Evolutionary conservation across 768 basidiomycete genomes (phyloP).

Genomic region (Lepiota venenata): DNA sequence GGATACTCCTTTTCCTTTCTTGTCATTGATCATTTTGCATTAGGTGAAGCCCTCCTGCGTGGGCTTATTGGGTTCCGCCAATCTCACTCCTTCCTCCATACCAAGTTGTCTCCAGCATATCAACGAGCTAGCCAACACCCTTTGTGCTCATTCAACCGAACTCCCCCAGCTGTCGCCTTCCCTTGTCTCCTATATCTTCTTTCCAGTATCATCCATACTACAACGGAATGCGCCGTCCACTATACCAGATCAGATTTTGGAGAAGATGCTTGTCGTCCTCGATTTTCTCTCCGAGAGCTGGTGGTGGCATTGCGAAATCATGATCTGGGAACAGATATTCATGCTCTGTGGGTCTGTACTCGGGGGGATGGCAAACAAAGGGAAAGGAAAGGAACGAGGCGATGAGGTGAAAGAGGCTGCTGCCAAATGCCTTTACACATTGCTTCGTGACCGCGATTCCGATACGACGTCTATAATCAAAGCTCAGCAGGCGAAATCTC

Average conservation of each 20-base stretch:
- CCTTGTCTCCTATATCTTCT: conserved; percentile 80
- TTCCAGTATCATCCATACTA: conserved; percentile 83
- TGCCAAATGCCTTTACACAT: conserved; percentile 55
- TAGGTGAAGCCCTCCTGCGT: conserved; percentile 77
- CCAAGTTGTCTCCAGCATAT: conserved; percentile 49
- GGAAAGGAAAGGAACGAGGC: conserved; percentile 63
- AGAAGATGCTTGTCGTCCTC: conserved; percentile 64
- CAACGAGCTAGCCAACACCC: conserved; percentile 42
- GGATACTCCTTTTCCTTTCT: neutral
- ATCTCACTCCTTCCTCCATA: conserved; percentile 54
- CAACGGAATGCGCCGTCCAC: conserved; percentile 65
- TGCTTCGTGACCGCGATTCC: conserved; percentile 49
- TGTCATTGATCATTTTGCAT: conserved; percentile 1
- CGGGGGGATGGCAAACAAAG: conserved; percentile 62
- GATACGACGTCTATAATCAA: conserved; percentile 1
- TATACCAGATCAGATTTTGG: conserved; percentile 79
- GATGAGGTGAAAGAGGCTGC: conserved; percentile 85
- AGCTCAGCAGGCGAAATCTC: conserved; percentile 32
- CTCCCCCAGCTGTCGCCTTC: conserved; percentile 42
- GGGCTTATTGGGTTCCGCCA: conserved; percentile 69
- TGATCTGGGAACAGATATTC: conserved; percentile 84
- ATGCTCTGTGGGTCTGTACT: conserved; percentile 67
- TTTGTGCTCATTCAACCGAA: conserved; percentile 41
- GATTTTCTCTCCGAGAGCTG: conserved; percentile 61
- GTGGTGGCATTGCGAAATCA: conserved; percentile 80